phyloP scores from a whole-genome alignment of 805 yeast genomes.

The Cyberlindnera subsufficiens region DNA sequence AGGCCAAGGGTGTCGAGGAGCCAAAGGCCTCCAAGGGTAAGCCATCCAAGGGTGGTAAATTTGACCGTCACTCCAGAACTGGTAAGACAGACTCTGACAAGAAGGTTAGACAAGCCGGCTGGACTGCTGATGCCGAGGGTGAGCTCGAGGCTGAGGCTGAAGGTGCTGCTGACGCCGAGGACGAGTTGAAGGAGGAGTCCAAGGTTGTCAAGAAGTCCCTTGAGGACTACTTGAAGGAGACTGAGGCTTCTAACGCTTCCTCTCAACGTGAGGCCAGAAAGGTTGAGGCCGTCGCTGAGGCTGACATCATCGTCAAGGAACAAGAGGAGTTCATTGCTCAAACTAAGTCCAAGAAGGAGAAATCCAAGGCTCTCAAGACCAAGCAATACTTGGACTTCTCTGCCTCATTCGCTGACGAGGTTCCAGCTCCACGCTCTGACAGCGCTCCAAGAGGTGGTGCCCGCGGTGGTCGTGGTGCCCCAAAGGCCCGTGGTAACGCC shows the following conservation, averaged over 20 bases:
- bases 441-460: constrained; percentile 31
- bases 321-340: constrained; percentile 55
- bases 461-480: constrained; percentile 12
- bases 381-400: constrained; percentile 72
- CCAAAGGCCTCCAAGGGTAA: constrained; percentile 45
- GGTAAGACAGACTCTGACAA: constrained; percentile 81
- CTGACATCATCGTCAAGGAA: constrained; percentile 60
- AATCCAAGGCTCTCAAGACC: constrained; percentile 73
- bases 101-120: constrained; percentile 70
- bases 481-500: constrained; percentile 17
- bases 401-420: constrained; percentile 62
- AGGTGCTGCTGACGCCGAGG: constrained; percentile 45
- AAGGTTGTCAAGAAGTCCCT: constrained; percentile 62
- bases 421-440: constrained; percentile 30
- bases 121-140: constrained; percentile 76
- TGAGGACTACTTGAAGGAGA: constrained; percentile 80
- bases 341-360: constrained; percentile 59
- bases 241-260: constrained; percentile 48
- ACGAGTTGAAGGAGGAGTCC: constrained; percentile 34
- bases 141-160: constrained; percentile 66
- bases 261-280: constrained; percentile 32
- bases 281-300: constrained; percentile 33
- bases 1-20: constrained; percentile 42
- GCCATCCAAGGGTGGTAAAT: constrained; percentile 38
- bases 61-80: constrained; percentile 84